phyloP scores from a whole-genome alignment of 1,284 basidiomycete species.

The Wallemia hederae region DNA sequence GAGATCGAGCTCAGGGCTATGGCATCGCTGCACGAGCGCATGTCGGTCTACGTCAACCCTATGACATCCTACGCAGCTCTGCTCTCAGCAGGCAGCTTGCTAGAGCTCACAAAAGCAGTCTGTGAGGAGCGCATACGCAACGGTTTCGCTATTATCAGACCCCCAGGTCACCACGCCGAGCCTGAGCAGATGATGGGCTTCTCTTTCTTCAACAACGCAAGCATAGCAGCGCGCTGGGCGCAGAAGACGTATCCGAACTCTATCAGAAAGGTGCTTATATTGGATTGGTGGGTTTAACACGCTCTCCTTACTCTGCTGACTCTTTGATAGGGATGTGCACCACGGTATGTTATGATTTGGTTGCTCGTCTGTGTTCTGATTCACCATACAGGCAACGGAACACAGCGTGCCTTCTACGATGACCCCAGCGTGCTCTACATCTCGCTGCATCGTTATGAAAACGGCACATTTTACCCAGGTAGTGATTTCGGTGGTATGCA shows the following conservation, averaged over 20 bases:
- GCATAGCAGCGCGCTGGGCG: conserved; percentile 51
- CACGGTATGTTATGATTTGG: conserved; percentile 36
- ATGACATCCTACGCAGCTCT: conserved; percentile 58
- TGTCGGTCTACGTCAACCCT: conserved; percentile 73
- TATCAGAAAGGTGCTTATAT: conserved; percentile 41
- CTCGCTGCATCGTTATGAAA: conserved; percentile 81
- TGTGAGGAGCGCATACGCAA: conserved; percentile 54
- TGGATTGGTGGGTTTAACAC: conserved; percentile 54
- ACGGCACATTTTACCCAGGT: conserved; percentile 70
- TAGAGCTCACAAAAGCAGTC: conserved; percentile 67
- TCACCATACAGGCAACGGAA: conserved; percentile 53
- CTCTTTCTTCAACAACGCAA: conserved; percentile 97
- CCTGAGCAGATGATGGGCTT: conserved; percentile 96
- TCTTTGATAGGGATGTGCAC: conserved; percentile 57
- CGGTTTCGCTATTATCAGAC: conserved; percentile 78
- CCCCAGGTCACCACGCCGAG: conserved; percentile 94
- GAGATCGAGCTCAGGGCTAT: conserved; percentile 41
- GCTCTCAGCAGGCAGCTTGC: conserved; percentile 75
- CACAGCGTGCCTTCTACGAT: conserved; percentile 76
- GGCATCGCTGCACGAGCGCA: conserved; percentile 48
- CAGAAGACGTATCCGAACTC: conserved; percentile 20
- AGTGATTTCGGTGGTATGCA: conserved; percentile 62
- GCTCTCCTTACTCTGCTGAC: conserved; percentile 3
- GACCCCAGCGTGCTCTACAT: conserved; percentile 80
- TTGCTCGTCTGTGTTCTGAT: background rate